These are phyloP conservation scores for Epichloe gansuensis DNA, from an alignment of 2,329 filamentous ascomycete genomes.

Conservation along the genomic window DNA sequence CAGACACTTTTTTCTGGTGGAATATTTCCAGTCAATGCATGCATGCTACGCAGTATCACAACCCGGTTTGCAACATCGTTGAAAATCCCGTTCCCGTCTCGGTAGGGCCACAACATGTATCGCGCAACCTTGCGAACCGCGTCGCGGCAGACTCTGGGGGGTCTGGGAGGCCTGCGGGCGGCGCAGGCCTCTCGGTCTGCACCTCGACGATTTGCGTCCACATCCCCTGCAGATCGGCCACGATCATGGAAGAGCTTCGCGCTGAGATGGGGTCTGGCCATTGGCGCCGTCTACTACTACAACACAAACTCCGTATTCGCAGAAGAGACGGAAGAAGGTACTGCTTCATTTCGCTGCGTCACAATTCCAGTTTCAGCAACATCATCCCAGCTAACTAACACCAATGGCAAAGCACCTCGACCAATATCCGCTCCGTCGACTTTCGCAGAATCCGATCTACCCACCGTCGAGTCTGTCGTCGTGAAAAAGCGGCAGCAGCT, in stretches of 20 bases:
- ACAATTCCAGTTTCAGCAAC: too few species aligned
- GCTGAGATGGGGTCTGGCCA: constrained; percentile 62
- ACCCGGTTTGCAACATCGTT: neutral
- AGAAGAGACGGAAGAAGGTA: constrained; percentile 50
- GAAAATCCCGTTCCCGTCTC: neutral
- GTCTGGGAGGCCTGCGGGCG: constrained; percentile 26
- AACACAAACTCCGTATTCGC: constrained; percentile 82
- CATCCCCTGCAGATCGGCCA: constrained; percentile 46
- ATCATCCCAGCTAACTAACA: neutral
- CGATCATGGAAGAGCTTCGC: constrained; percentile 71
- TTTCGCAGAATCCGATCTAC: constrained; percentile 44
- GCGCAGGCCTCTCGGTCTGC: constrained; percentile 24
- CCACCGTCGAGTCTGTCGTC: constrained; percentile 54
- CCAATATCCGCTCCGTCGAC: constrained; percentile 30
- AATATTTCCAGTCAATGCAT: neutral
- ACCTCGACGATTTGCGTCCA: constrained; percentile 40
- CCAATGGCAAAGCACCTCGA: constrained; percentile 3
- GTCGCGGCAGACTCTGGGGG: constrained; percentile 30
- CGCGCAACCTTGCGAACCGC: constrained; percentile 37
- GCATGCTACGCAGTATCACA: neutral
- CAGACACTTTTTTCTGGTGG: neutral
- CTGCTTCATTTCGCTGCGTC: too few species aligned
- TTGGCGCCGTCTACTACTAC: constrained; percentile 78
- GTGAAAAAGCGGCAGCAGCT: constrained; percentile 46
- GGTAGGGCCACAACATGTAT: constrained; percentile 29